Percentiles rank a stretch among this genome's conserved stretches.
Evolutionary conservation across 306 rosid species (phyloP).

Genomic region (Rosa persica): DNA sequence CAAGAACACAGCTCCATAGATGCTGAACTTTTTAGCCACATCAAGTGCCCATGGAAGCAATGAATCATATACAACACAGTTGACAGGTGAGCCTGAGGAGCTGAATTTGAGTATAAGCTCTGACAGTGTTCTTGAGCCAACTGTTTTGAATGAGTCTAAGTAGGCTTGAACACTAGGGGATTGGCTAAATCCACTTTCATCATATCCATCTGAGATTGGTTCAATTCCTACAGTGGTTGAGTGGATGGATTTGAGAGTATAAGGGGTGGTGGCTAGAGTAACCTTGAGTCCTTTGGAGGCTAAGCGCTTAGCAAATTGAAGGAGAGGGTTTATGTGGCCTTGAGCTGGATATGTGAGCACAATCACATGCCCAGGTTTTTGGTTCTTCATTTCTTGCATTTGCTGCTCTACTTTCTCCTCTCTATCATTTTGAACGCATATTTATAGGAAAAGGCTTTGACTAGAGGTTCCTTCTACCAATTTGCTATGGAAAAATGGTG

Average conservation of each 20-base stretch:
- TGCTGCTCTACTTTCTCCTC: background rate
- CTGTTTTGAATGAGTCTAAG: conserved; percentile 31
- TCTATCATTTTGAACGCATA: no score
- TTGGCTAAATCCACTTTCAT: conserved; percentile 36
- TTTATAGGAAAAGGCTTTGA: background rate
- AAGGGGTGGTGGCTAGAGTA: conserved; percentile 37
- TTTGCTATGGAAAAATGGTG: conserved; percentile 4
- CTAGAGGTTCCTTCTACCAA: background rate
- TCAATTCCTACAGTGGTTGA: conserved; percentile 17
- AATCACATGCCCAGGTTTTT: conserved; percentile 27
- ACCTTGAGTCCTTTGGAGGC: conserved; percentile 37
- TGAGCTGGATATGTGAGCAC: conserved; percentile 41
- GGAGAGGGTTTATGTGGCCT: conserved; percentile 49
- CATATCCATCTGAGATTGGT: conserved; percentile 44
- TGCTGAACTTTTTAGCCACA: conserved; percentile 29
- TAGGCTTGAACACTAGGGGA: conserved; percentile 31
- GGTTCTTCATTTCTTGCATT: conserved; percentile 23
- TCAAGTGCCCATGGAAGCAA: conserved; percentile 47
- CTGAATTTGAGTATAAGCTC: conserved; percentile 29
- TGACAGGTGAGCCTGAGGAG: conserved; percentile 25
- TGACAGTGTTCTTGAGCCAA: conserved; percentile 32
- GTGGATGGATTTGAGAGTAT: conserved; percentile 34
- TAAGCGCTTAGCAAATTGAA: conserved; percentile 45
- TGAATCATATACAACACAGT: conserved; percentile 42
- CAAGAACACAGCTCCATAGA: conserved; percentile 34